Percentiles rank a stretch among this genome's conserved stretches.
phyloP scores from a whole-genome alignment of 257 asterid species.

The Handroanthus guayacan region DNA sequence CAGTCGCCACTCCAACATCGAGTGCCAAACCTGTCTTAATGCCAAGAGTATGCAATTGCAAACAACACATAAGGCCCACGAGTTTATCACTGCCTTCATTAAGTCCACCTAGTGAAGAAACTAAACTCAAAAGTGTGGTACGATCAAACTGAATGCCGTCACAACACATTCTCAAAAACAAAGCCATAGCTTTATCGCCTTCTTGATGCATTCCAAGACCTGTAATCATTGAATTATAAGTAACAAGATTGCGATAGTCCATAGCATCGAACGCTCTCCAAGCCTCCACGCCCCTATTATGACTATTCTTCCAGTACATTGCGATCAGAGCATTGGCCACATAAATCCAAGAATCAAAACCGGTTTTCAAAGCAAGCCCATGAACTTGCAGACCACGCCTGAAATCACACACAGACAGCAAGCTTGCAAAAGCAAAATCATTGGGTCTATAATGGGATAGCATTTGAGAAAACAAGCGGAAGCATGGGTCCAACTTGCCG shows the following conservation, averaged over 20 bases:
- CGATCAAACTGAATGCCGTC: constrained; percentile 66
- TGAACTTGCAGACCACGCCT: constrained; percentile 77
- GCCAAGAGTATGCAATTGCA: constrained; percentile 66
- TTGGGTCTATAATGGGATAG: constrained; percentile 60
- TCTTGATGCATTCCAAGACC: constrained; percentile 60
- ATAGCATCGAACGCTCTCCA: constrained; percentile 64
- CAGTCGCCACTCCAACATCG: constrained; percentile 73
- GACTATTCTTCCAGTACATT: constrained; percentile 66
- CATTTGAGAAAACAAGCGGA: constrained; percentile 59
- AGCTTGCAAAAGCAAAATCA: constrained; percentile 76
- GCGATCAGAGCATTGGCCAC: constrained; percentile 84
- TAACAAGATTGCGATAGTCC: constrained; percentile 61
- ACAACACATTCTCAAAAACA: constrained; percentile 54
- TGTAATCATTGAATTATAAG: constrained; percentile 79
- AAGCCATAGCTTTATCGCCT: constrained; percentile 49
- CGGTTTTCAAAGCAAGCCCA: constrained; percentile 58
- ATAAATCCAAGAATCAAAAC: constrained; percentile 66
- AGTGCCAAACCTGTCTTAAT: constrained; percentile 55
- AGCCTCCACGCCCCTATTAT: constrained; percentile 47
- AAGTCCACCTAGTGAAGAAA: constrained; percentile 55
- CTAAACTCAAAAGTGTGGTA: constrained; percentile 61
- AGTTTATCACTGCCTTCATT: constrained; percentile 34
- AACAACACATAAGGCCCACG: constrained; percentile 49
- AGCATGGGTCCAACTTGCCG: constrained; percentile 53
- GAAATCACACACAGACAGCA: constrained; percentile 70